Base-by-base conservation (phyloP, 1,139 yeast species). In the Yamadazyma diddensiae region DNA sequence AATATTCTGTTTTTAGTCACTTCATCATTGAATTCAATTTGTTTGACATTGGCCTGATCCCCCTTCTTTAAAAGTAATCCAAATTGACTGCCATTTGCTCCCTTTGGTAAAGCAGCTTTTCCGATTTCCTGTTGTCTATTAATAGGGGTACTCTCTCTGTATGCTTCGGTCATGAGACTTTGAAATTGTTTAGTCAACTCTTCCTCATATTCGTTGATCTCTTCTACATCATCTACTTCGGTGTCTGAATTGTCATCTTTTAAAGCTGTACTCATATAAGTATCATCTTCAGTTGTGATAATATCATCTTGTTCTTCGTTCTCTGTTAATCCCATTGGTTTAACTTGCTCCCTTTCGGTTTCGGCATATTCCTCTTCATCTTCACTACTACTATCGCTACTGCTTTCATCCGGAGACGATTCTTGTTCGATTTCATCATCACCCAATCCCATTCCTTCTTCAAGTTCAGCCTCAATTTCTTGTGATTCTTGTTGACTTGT, bases 41-140 rank as follows among this genome's bases (percentile, higher is more conserved):
- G 67, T 34, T 68, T 70, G 2, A 74, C 54, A 25, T 58, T 57
- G 3, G 68, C 53, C 32, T 62, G 65, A 45, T 71, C 75, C 3
- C 82, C 83, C 20, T 52, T 50, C 39, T 54, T 76, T 2, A 80
- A 68, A 33, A 82, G 55, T 36, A 81, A 63, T 6, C 73, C 71
- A 47, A 81, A 80, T 7, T 73, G 59, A 6, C 70, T 58, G 30
- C 56, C 57, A 14, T 33, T n/a, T 8, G 27, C 15, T n/a, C 16
- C 24, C 21, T 35, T 29, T 10, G 31, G 41, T 13, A 31, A 15
- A 5, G 21, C 8, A 6, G 15, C 21, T 11, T 21, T 21, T 18
- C 13, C 24, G 16, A 15, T 4, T 20, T 13, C 20, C 16, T 24
- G 7, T 11, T 22, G 6, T 8, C n/a, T n/a, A n/a, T n/a, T 15